Conservation (phyloP, 352 stramenopile species). For the Globisporangium megalacanthum region DNA sequence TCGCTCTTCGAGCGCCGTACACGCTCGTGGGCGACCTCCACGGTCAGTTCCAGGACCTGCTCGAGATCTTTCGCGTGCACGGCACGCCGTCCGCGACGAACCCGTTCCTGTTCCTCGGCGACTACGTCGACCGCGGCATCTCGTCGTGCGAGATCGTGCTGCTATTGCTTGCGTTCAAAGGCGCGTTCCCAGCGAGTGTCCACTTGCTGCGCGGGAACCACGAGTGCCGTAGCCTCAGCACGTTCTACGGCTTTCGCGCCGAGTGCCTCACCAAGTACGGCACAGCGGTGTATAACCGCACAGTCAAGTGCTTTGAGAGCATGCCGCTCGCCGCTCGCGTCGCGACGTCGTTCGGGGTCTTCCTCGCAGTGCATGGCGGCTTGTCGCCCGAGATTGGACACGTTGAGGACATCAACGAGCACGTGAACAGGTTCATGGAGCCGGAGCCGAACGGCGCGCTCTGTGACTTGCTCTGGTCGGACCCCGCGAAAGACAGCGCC, state of each 20-base stretch:
- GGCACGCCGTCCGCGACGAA: constrained; percentile 52
- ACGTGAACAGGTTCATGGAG: constrained; percentile 75
- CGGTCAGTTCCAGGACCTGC: constrained; percentile 98
- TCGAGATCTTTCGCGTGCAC: constrained; percentile 71
- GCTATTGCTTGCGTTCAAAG: constrained; percentile 96
- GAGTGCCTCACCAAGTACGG: constrained; percentile 92
- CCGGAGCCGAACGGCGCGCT: constrained; percentile 87
- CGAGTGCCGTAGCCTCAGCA: constrained; percentile 98
- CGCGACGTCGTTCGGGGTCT: constrained; percentile 50
- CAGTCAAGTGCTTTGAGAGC: constrained; percentile 81
- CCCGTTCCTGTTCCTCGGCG: constrained; percentile 98
- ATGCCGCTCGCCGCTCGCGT: constrained; percentile 68
- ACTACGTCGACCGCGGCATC: constrained; percentile 90
- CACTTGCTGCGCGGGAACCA: constrained; percentile 99
- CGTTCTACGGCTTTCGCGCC: constrained; percentile 99
- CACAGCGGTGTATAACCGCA: constrained; percentile 69
- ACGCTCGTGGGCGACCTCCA: constrained; percentile 89
- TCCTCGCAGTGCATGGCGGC: constrained; percentile 69
- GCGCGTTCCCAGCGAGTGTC: constrained; percentile 98
- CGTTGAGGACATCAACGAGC: constrained; percentile 72
- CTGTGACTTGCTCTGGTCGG: constrained; percentile 99
- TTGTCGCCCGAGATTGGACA: constrained; percentile 63
- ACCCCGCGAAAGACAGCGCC: constrained; percentile 90
- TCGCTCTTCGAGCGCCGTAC: constrained; percentile 38
- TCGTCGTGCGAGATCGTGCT: constrained; percentile 98